Evolutionary conservation across 1,284 basidiomycete genomes (phyloP).

Genomic region (Ceratobasidium sp.): DNA sequence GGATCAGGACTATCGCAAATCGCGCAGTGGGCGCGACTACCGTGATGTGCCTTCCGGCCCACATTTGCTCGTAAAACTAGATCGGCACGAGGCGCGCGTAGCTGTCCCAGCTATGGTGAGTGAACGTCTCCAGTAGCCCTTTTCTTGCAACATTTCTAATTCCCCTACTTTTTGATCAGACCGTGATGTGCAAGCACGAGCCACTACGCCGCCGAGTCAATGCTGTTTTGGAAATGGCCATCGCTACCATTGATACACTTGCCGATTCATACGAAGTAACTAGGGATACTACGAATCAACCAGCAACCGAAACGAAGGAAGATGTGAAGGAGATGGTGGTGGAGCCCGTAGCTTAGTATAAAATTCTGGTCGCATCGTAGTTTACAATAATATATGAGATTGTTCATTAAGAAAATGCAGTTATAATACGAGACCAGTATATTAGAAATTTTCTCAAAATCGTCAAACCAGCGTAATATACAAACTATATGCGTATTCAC

Average conservation of each 20-base stretch:
- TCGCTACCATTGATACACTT: conserved; percentile 88
- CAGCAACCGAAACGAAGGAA: conserved; percentile 2
- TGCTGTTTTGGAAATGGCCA: conserved; percentile 88
- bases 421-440: too few relatives aligned
- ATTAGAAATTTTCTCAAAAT: too few relatives aligned
- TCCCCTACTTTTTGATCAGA: conserved; percentile 62
- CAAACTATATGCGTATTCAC: too few relatives aligned
- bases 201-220: conserved; percentile 82
- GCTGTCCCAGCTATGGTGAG: conserved; percentile 57
- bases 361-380: too few relatives aligned
- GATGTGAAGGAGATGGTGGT: conserved; percentile 27
- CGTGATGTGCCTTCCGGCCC: conserved; percentile 17
- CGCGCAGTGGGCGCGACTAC: too few relatives aligned
- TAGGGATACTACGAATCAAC: neutral
- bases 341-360: conserved; percentile 16
- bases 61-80: conserved; percentile 54
- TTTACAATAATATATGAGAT: too few relatives aligned
- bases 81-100: conserved; percentile 53
- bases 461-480: too few relatives aligned
- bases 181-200: conserved; percentile 77
- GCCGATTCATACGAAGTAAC: conserved; percentile 68
- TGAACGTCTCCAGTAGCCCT: conserved; percentile 20
- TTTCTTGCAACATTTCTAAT: conserved; percentile 50
- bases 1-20: too few relatives aligned
- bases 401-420: too few relatives aligned